Evolutionary conservation across 495 filamentous ascomycete genomes (phyloP).

Genomic region (Acidomyces sp.): DNA sequence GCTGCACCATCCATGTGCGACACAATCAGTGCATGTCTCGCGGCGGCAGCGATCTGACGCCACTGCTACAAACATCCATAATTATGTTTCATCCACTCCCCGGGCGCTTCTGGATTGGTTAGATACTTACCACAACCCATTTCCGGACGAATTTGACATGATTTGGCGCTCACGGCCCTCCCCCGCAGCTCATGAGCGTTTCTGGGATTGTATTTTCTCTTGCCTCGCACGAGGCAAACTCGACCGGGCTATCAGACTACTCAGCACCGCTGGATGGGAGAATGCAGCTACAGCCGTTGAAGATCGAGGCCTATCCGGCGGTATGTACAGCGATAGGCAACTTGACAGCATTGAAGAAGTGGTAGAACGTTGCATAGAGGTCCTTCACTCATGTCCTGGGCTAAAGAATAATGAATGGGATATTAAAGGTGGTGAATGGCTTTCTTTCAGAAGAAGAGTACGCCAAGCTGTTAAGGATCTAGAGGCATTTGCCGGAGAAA

Average conservation of each 20-base stretch:
- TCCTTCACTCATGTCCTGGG: conserved; percentile 60
- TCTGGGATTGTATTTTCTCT: conserved; percentile 65
- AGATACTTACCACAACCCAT: conserved; percentile 51
- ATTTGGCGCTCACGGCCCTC: conserved; percentile 51
- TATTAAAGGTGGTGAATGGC: conserved; percentile 61
- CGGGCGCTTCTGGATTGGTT: conserved; percentile 70
- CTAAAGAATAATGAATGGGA: conserved; percentile 57
- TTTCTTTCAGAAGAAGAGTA: conserved; percentile 57
- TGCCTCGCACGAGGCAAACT: conserved; percentile 60
- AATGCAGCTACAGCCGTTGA: conserved; percentile 44
- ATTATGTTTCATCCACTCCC: conserved; percentile 41
- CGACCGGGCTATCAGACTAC: conserved; percentile 42
- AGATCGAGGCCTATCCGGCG: conserved; percentile 25
- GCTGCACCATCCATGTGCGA: conserved; percentile 52
- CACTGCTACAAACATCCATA: conserved; percentile 10
- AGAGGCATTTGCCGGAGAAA: conserved; percentile 55
- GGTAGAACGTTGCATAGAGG: conserved; percentile 46
- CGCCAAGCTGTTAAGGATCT: conserved; percentile 52
- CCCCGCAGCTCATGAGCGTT: conserved; percentile 56
- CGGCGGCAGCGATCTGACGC: conserved; percentile 24
- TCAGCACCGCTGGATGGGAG: conserved; percentile 62
- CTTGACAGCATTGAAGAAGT: conserved; percentile 60
- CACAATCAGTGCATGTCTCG: conserved; percentile 23
- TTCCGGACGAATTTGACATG: conserved; percentile 43
- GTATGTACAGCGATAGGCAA: conserved; percentile 55